Percentiles rank a stretch among this genome's conserved stretches.
Conservation (phyloP, 345 rosid genomes). For the Trapa incisa region DNA sequence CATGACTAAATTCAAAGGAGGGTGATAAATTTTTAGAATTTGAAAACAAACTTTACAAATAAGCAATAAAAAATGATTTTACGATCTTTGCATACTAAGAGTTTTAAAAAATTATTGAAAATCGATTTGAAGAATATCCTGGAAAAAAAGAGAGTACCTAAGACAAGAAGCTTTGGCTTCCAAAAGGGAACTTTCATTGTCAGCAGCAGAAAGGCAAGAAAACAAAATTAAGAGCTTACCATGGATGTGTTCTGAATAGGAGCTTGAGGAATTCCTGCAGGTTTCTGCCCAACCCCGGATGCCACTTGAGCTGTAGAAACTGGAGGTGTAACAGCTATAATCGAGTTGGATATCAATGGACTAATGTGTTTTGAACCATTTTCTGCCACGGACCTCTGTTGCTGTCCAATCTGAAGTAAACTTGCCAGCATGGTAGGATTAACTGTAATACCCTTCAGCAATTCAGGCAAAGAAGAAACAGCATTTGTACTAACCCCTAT, state of each 20-base stretch:
- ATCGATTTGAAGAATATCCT: not conserved
- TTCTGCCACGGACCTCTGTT: constrained; percentile 41
- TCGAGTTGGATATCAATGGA: constrained; percentile 32
- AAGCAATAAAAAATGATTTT: too few relatives aligned
- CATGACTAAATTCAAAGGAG: not conserved
- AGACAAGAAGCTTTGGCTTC: too few relatives aligned
- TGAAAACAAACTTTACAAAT: too few relatives aligned
- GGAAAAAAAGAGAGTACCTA: not conserved
- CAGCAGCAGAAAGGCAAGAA: not conserved
- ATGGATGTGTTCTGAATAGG: constrained; percentile 21
- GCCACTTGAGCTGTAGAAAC: constrained; percentile 22
- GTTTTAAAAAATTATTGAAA: not conserved
- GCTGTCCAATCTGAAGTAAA: constrained; percentile 63
- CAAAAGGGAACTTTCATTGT: not conserved
- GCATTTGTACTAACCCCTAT: constrained; percentile 20
- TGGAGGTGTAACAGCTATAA: constrained; percentile 25
- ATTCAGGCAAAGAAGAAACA: constrained; percentile 30
- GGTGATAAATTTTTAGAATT: not conserved
- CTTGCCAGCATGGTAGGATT: constrained; percentile 65
- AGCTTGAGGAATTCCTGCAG: constrained; percentile 30
- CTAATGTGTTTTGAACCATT: constrained; percentile 27
- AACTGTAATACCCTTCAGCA: constrained; percentile 56
- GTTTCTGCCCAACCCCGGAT: constrained; percentile 32
- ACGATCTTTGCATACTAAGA: not conserved
- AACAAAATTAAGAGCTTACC: constrained; percentile 31